These are phyloP conservation scores for Lactarius hengduanensis DNA, from an alignment of 768 basidiomycete genomes.

Conservation along the genomic window DNA sequence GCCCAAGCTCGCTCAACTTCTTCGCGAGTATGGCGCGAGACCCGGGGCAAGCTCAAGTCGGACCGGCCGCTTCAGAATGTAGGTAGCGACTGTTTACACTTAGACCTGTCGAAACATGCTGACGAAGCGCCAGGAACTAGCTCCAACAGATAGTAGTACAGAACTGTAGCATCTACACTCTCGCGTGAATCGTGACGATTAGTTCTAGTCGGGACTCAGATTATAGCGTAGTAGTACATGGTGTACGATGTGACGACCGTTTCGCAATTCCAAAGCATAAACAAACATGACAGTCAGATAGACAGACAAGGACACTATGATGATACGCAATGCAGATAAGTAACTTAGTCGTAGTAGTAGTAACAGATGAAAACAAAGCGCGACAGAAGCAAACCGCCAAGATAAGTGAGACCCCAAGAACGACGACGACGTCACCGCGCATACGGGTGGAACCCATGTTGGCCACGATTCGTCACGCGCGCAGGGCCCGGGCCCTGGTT, in stretches of 20 bases:
- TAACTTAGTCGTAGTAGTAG: neutral
- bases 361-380: neutral
- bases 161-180: neutral
- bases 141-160: neutral
- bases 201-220: neutral
- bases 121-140: neutral
- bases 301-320: neutral
- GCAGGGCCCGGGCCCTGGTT: slow-evolving; percentile 47
- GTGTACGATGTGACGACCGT: neutral
- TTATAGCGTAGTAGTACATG: neutral
- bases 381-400: neutral
- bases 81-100: neutral
- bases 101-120: neutral
- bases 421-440: slow-evolving; percentile 48
- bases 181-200: neutral
- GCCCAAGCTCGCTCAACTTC: neutral
- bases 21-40: neutral
- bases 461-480: slow-evolving; percentile 63
- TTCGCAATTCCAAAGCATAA: neutral
- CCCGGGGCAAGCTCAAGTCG: neutral
- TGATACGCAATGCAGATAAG: neutral
- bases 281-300: neutral
- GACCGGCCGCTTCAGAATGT: neutral
- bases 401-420: neutral
- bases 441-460: slow-evolving; percentile 83